Base-by-base conservation (phyloP, 768 basidiomycete species). In the Mycena polygramma region DNA sequence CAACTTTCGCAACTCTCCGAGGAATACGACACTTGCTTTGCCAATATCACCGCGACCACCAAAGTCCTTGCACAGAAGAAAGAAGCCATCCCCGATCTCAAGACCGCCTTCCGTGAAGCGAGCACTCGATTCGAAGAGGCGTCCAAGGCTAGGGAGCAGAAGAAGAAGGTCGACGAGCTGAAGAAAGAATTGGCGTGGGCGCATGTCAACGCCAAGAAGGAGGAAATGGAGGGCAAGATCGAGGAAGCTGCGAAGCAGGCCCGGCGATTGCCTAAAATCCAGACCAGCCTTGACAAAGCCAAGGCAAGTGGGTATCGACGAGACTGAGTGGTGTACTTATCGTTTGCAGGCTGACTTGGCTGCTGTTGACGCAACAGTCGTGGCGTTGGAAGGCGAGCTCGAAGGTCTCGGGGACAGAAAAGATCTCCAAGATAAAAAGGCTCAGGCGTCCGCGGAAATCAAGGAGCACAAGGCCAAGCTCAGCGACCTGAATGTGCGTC, bases 141-240 rank as follows among this genome's bases (percentile, higher is more conserved):
- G 0, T 79, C 87, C 10, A 92, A 91, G 69, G 92, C 94, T 13
- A 81, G 91, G 1, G 89, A 93, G 71, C 91, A 93, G 76, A 88
- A 90, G 71, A 81, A 86, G 74, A 92, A 89, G 78, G 87, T 85
- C 5, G 89, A 91, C 43, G 90, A 91, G 41, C 81, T 95, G 59
- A 92, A 92, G 84, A 90, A 88, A 71, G 93, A 96, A 79, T 80
- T 94, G 22, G 95, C 95, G 4, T 98, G 97, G 96, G 88, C 95
- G 17, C 92, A 94, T 74, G 93, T 97, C 24, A 85, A 83, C 17
- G 81, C 81, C 11, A 96, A 96, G 77, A 86, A 94, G 78, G 79
- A 82, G 57, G 94, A 91, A 75, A 66, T 90, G 77, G 74, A 75
- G 57, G 71, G 74, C 24, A 82, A 85, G 61, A 62, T 80, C 46